These are phyloP conservation scores for Euphorbia schlechtendalii DNA, from an alignment of 441 rosid genomes.

Conservation along the genomic window DNA sequence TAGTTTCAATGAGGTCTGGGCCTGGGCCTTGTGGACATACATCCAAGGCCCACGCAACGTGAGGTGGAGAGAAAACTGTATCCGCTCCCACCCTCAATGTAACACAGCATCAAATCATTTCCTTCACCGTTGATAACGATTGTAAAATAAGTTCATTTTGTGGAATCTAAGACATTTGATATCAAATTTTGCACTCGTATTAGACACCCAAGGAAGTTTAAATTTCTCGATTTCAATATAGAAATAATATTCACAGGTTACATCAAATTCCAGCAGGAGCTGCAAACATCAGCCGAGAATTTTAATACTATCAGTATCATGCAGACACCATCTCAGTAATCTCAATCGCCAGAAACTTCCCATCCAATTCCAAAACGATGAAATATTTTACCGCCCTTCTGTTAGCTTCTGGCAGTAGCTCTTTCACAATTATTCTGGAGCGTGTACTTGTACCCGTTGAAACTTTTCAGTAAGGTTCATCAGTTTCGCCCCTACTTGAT, in stretches of 20 bases:
- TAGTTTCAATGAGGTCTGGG: no score
- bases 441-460: background rate
- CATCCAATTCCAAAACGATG: slow-evolving; percentile 6
- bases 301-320: slow-evolving; percentile 9
- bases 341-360: slow-evolving; percentile 8
- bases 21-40: no score
- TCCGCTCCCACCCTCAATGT: no score
- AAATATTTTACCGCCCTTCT: slow-evolving; percentile 11
- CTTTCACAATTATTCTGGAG: slow-evolving; percentile 7
- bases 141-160: background rate
- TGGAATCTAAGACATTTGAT: background rate
- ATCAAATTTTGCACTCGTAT: slow-evolving; percentile 8
- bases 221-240: no score
- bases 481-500: slow-evolving; percentile 11
- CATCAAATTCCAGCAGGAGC: background rate
- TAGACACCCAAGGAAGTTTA: slow-evolving; percentile 9
- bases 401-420: slow-evolving; percentile 15
- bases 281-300: slow-evolving; percentile 15
- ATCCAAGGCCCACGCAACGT: no score
- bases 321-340: slow-evolving; percentile 9
- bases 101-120: no score
- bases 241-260: no score
- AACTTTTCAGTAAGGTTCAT: background rate
- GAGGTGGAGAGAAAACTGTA: no score
- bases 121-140: no score